These are phyloP conservation scores for Geotrichum aggregatum DNA, from an alignment of 1,139 yeast species.

Conservation along the genomic window DNA sequence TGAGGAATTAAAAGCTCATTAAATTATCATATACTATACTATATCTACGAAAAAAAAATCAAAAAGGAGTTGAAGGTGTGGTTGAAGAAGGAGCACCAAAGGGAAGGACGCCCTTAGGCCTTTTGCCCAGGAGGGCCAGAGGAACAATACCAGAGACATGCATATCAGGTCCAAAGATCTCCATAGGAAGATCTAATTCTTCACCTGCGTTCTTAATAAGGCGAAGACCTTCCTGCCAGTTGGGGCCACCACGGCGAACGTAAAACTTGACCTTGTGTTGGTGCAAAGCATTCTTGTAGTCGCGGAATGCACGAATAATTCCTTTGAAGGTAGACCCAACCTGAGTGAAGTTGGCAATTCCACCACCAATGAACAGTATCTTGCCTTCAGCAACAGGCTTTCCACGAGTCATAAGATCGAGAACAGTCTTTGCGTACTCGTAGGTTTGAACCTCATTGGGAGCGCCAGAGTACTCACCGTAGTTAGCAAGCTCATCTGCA, in stretches of 20 bases:
- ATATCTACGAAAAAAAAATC: background rate
- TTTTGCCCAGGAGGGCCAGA: constrained; percentile 41
- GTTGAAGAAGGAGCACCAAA: constrained; percentile 39
- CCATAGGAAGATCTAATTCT: constrained; percentile 46
- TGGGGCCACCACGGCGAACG: constrained; percentile 48
- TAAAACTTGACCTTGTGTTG: constrained; percentile 43
- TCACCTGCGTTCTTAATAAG: constrained; percentile 46
- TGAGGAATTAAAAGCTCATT: background rate
- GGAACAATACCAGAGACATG: constrained; percentile 48
- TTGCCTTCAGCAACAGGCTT: constrained; percentile 42
- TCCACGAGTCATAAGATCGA: constrained; percentile 46
- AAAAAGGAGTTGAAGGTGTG: constrained; percentile 36
- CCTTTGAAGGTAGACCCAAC: constrained; percentile 50
- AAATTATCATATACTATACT: background rate
- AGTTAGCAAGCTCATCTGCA: constrained; percentile 45
- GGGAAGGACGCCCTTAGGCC: constrained; percentile 41
- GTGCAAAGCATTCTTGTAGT: constrained; percentile 40
- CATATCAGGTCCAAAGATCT: constrained; percentile 50
- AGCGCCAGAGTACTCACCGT: constrained; percentile 47
- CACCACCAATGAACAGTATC: constrained; percentile 47
- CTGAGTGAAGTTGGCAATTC: constrained; percentile 49
- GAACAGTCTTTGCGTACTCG: constrained; percentile 48
- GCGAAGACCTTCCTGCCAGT: constrained; percentile 48
- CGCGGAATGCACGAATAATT: constrained; percentile 47
- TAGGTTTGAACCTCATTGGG: constrained; percentile 47